Base-by-base conservation (phyloP, 305 asterid genomes). In the Vinca major region DNA sequence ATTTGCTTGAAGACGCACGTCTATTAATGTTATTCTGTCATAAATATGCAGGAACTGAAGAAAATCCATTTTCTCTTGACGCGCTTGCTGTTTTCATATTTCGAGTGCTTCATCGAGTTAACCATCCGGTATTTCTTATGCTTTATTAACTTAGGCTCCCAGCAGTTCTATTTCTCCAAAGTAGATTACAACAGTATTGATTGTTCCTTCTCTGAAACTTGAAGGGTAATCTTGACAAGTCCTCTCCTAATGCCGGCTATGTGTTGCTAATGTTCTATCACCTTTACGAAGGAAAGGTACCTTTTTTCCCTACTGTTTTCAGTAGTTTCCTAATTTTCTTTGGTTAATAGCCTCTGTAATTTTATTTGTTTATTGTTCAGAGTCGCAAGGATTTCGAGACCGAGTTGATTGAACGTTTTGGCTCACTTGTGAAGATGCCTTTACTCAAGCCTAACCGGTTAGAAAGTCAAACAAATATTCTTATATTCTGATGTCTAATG, bases 221-320 rank as follows among this genome's bases (percentile, higher is more conserved):
- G 71, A 64, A 93, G 99, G 99, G 99, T 75, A 89, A 89, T 77
- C 99, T 93, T 76, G 99, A 93, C 86, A 86, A 81, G 79, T 81
- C 95, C 66, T 84, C 96, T 71, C 86, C 92, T 57, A 86, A 84
- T 81, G 97, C 86, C 78, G 99, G 99, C 73, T 91, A 79, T 75
- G 97, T 93, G 67, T 77, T 93, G 86, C 80, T 93, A 72, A 85
- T 90, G 92, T 91, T 93, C 79, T 93, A 93, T 81, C 86, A 93
- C 81, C 90, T 93, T 75, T 90, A 93, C 71, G 95, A 87, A 67
- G 99, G 97, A 81, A 91, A 85, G 99, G 99, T 93, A 80, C 64
- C 36, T 70, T 43, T 68, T 11, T 12, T 48, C 45, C 69, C 56
- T 36, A 43, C 47, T 6, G 1, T 21, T 56, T 56, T 13, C 13